phyloP scores from a whole-genome alignment of 345 rosid genomes.

The Ricinus communis region DNA sequence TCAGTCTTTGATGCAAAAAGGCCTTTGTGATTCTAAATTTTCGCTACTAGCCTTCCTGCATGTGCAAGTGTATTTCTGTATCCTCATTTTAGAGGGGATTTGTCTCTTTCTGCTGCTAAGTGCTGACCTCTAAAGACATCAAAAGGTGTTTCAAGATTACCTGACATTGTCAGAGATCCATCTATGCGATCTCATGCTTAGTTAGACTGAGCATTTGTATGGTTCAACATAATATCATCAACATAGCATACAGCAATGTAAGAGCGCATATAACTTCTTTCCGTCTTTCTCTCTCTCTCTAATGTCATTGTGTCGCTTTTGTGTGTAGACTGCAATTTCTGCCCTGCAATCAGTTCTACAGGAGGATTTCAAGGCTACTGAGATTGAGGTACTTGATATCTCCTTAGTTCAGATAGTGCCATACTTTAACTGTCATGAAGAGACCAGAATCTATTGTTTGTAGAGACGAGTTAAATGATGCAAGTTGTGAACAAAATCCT shows the following conservation, averaged over 20 bases:
- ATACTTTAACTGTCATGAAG: not conserved
- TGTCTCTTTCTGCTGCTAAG: not conserved
- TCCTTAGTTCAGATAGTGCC: not conserved
- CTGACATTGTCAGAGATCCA: not conserved
- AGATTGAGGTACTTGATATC: constrained; percentile 64
- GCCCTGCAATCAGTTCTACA: constrained; percentile 86
- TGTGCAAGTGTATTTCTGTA: no score
- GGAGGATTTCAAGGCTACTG: constrained; percentile 92
- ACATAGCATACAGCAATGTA: not conserved
- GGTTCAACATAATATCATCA: not conserved
- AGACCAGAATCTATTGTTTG: not conserved
- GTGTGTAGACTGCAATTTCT: constrained; percentile 62
- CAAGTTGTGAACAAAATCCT: not conserved
- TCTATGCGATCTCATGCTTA: not conserved
- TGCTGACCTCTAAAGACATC: not conserved
- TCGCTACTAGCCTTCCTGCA: not conserved
- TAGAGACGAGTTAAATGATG: not conserved
- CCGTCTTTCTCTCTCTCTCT: not conserved
- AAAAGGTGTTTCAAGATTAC: not conserved
- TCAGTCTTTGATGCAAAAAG: not conserved
- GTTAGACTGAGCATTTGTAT: not conserved
- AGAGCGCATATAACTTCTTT: not conserved
- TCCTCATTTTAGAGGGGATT: not conserved
- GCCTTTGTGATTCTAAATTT: not conserved
- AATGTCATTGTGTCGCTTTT: not conserved